Base-by-base conservation (phyloP, 2,329 filamentous ascomycete species). In the Monosporascus cannonballus region DNA sequence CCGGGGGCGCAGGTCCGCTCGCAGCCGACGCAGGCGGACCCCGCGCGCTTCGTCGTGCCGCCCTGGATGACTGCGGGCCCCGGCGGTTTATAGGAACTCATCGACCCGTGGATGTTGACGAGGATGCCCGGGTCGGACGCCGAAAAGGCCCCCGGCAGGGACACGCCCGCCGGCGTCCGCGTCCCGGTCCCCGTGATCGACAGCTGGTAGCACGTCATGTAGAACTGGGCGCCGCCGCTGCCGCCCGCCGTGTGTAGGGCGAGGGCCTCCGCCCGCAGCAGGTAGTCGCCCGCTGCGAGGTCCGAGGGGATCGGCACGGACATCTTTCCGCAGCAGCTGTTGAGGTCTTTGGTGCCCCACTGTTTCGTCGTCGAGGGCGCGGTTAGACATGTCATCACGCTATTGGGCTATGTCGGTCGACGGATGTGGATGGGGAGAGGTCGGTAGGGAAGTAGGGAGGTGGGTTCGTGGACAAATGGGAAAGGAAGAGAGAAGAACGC, bases 301-400 rank as follows among this genome's bases (percentile, higher is more conserved):
- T 69, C 67, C 3, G 67, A 50, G 8, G 74, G 74, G 52, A 76
- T 61, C 27, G 51, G 51, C 48, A 73, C 67, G 54, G 71, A 58
- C 67, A 73, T 70, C 46, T 61, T 61, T 39, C 71, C 72, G 60
- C 72, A 74, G 64, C 71, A 73, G 18, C 54, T 55, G 61, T 72
- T 73, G 25, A 74, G 62, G 52, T 74, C 71, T 56, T 73, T 68
- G 41, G 69, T 73, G 41, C 74, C 75, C 76, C 76, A 78, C 30
- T 34, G 30, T 34, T 14, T 4, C 30, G 30, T 14, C 30, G 30
- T 34, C 30, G 30, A 14, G 30, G 11, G 11, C 11, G 30, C 9
- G 30, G 30, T 34, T 34, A 34, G 30, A 14, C 30, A 2, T 34
- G 30, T 5, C 30, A 34, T 34, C 30, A 5, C 11, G 27, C 11